A percentile compares a stretch with the other conserved stretches of the same genome.
Evolutionary conservation across 2,329 filamentous ascomycete species (phyloP).

Genomic region (Leptographium procerum): DNA sequence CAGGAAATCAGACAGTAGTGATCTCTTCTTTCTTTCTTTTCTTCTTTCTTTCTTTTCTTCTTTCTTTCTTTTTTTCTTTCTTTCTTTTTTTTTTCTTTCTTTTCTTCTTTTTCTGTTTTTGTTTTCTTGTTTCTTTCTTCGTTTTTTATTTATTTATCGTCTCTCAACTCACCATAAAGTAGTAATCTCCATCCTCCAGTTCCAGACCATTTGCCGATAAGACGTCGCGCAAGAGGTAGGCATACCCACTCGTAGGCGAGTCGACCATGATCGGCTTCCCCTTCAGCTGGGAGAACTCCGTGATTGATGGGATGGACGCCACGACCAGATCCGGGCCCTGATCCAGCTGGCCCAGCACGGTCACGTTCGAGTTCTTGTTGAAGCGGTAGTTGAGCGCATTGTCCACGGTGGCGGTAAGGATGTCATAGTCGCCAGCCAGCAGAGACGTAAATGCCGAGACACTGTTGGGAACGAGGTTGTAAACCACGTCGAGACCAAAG

Average conservation of each 20-base stretch:
- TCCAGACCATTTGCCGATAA: conserved; percentile 77
- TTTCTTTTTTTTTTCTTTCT: background rate
- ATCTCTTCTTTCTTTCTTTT: background rate
- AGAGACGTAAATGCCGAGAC: conserved; percentile 68
- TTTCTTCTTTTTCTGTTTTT: background rate
- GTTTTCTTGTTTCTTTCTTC: background rate
- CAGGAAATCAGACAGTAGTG: too few species aligned
- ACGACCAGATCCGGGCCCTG: conserved; percentile 20
- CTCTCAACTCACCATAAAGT: conserved; percentile 1
- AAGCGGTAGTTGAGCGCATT: conserved; percentile 19
- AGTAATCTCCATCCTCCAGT: conserved; percentile 3
- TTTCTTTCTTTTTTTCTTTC: background rate
- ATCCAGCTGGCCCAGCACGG: conserved; percentile 20
- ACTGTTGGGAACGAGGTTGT: conserved; percentile 81
- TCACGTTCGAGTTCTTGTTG: conserved; percentile 17
- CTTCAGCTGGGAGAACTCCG: background rate
- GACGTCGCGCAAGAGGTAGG: conserved; percentile 61
- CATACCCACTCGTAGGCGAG: conserved; percentile 63
- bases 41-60: background rate
- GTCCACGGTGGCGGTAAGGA: conserved; percentile 49
- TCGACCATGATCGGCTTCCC: conserved; percentile 65
- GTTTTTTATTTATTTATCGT: background rate
- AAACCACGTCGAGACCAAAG: conserved; percentile 62
- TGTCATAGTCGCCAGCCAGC: conserved; percentile 33
- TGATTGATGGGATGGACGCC: conserved; percentile 17